A percentile compares a stretch with the other conserved stretches of the same genome.
Evolutionary conservation across 2,329 filamentous ascomycete genomes (phyloP).

Genomic region (Fusarium papillatum): DNA sequence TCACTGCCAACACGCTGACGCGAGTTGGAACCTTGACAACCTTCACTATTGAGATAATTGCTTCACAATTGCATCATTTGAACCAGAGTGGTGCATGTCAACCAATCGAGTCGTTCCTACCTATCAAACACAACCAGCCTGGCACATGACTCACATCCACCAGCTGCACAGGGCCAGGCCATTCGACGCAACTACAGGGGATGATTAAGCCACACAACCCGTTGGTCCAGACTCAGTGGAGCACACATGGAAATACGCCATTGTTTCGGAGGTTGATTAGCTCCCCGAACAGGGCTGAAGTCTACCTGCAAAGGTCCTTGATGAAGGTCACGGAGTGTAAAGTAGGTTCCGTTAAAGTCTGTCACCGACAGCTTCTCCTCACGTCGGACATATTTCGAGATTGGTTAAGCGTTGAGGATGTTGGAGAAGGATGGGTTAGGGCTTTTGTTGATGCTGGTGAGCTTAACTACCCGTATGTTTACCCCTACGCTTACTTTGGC

Average conservation of each 20-base stretch:
- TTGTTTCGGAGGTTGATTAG: constrained; percentile 28
- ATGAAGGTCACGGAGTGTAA: background rate
- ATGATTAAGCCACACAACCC: background rate
- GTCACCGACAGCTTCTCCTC: background rate
- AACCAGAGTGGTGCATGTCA: background rate
- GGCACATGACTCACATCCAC: background rate
- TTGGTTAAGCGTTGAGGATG: background rate
- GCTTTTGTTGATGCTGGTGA: background rate
- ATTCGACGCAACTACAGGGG: background rate
- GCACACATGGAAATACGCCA: constrained; percentile 29
- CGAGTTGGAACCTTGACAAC: background rate
- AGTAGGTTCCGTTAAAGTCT: constrained; percentile 26
- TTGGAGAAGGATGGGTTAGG: background rate
- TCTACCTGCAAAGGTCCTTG: background rate
- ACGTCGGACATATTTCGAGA: background rate
- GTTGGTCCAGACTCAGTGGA: constrained; percentile 49
- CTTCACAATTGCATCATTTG: background rate
- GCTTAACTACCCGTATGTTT: background rate
- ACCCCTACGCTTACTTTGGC: background rate
- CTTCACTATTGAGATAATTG: background rate
- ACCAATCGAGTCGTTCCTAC: background rate
- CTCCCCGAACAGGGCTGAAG: constrained; percentile 6
- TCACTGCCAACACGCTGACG: too few relatives aligned
- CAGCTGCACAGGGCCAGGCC: background rate
- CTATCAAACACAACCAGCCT: background rate